Percentiles rank a stretch among this genome's conserved stretches.
phyloP scores from a whole-genome alignment of 2,329 filamentous ascomycete genomes.

The Phialocephala sp. region DNA sequence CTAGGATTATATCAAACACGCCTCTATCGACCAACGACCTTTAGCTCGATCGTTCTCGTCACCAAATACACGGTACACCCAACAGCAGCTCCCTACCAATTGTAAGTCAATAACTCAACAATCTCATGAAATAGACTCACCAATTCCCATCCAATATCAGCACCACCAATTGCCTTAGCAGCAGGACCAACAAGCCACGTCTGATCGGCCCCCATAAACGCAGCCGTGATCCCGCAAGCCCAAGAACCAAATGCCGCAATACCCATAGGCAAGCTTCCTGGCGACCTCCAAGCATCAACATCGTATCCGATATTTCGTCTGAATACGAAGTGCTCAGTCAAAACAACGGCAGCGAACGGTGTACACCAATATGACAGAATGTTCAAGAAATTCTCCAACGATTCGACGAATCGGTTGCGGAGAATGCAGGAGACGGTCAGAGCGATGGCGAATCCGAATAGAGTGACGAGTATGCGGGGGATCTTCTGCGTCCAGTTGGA shows the following conservation, averaged over 20 bases:
- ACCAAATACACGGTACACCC: conserved; percentile 4
- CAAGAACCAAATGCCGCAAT: conserved; percentile 67
- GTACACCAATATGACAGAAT: conserved; percentile 72
- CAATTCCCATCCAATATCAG: conserved; percentile 61
- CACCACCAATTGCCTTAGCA: conserved; percentile 62
- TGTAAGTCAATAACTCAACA: background rate
- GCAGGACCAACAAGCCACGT: conserved; percentile 70
- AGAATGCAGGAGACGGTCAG: conserved; percentile 71
- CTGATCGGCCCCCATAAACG: conserved; percentile 71
- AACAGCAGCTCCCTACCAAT: conserved; percentile 10
- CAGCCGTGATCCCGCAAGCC: conserved; percentile 64
- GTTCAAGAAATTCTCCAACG: conserved; percentile 72
- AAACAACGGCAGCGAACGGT: conserved; percentile 68
- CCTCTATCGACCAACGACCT: background rate
- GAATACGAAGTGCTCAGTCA: conserved; percentile 73
- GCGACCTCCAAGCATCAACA: conserved; percentile 60
- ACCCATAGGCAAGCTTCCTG: conserved; percentile 61
- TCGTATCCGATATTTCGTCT: conserved; percentile 61
- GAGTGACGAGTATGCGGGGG: conserved; percentile 69
- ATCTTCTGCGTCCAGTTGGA: conserved; percentile 60
- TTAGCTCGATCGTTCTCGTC: conserved; percentile 1
- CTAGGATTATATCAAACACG: background rate
- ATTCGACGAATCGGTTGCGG: conserved; percentile 64
- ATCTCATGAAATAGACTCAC: conserved; percentile 37
- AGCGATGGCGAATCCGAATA: conserved; percentile 63